Evolutionary conservation across 306 rosid genomes (phyloP), one percentile per base, ranked within the genome.

Genomic region (Rosa lucieae): DNA sequence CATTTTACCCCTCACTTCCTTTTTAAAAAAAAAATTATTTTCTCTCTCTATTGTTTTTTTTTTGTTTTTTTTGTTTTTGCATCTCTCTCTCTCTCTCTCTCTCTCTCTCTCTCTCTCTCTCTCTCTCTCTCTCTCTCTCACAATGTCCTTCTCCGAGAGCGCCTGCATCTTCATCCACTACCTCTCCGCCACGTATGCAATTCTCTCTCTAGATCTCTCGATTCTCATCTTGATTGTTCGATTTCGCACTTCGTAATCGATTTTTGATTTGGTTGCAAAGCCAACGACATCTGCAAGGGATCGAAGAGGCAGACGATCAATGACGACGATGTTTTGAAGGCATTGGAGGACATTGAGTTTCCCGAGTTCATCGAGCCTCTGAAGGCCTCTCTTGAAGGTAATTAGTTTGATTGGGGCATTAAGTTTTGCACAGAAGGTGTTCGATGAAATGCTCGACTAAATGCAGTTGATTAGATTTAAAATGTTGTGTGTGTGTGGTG

Each of bases 91-190:
- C 26, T 23, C 26, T 23, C 0, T 23, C 26, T 23, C 26, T 23
- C 26, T n/a, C 26, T 23, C 26, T 23, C 26, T 23, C 26, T 23
- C 26, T 23, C 26, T 23, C 26, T 0, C 26, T 23, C 26, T 23
- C 0, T 23, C 26, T 23, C 26, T 23, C 26, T 23, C 26, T 23
- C 26, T 23, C 26, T 23, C 26, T 23, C 26, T 23, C 26, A 23
- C 26, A 23, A 23, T 23, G 26, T 23, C 99, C 26, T 91, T 93
- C 90, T 88, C 93, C 35, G 98, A 93, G 75, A 91, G 98, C 79
- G 94, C 90, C 26, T 91, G 92, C 49, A 91, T 95, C 87, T 95
- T 95, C 87, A 91, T 95, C 82, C 98, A 95, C 90, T 95, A 91
- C 81, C 79, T 95, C 56, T 93, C 98, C 49, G 99, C 99, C 23